Base-by-base conservation (phyloP, 306 rosid genomes). In the Nissolia schottii region DNA sequence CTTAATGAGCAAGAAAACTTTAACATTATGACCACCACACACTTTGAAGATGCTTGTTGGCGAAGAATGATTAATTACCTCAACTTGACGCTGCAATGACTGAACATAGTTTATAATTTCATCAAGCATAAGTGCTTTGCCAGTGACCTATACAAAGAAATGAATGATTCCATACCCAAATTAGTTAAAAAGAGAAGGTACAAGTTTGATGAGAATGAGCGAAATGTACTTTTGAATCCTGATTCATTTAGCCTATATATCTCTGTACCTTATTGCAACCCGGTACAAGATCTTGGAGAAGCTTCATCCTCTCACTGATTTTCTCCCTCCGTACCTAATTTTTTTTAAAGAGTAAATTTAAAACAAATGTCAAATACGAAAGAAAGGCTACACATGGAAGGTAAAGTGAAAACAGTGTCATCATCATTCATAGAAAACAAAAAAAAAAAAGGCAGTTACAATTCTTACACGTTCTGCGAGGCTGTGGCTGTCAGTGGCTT, bases 41-140 rank as follows among this genome's bases (percentile, higher is more conserved):
- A n/a, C n/a, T 63, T 27, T 63, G 13, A n/a, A 72, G 76, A 62
- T 77, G 60, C 78, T 66, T 60, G 70, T 77, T 65, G 51, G 23
- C 16, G 5, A 54, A 68, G 79, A 16, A 24, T 80, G 19, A 37
- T 71, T 79, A 1, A 43, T 45, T 78, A 95, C 99, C 99, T 95
- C 96, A 9, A 95, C 99, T 87, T 91, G 99, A 16, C 87, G 93
- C 58, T 95, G 99, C 76, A 95, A 84, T 77, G 97, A 95, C 90
- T 95, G 99, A 19, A 95, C 97, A 79, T 95, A 95, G 53, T 95
- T 95, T 78, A 95, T 95, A 57, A 95, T 95, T 79, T 95, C 99
- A 64, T 95, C 99, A 3, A 95, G 88, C 99, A 95, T 89, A 7
- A 92, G 93, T 75, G 99, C 99, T 76, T 95, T 95, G 29, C 99